Evolutionary conservation across 1,139 yeast genomes (phyloP).

Genomic region (Yamadazyma sp.): DNA sequence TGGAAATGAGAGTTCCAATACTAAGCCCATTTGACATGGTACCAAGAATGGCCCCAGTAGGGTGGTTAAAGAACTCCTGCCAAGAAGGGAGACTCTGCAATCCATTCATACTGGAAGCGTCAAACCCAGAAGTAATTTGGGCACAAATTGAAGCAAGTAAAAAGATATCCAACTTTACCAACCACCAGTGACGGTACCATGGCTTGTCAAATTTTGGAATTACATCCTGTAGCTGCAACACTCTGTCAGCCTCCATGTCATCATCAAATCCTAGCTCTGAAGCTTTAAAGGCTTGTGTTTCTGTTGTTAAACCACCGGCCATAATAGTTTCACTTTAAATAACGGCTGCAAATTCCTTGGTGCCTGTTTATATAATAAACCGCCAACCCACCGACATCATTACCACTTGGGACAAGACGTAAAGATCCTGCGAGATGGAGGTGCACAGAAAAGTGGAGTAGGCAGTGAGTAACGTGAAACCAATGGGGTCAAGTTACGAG

Average conservation of each 20-base stretch:
- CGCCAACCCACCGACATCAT: not conserved
- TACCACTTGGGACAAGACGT: too few species aligned
- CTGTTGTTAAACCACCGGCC: not conserved
- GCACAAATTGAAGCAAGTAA: conserved; percentile 8
- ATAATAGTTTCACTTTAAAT: not conserved
- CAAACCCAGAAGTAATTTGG: conserved; percentile 36
- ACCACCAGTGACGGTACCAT: conserved; percentile 4
- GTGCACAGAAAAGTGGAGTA: too few species aligned
- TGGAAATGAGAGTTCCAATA: conserved; percentile 22
- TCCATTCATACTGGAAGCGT: conserved; percentile 52
- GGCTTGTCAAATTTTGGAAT: conserved; percentile 5
- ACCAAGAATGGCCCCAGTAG: conserved; percentile 29
- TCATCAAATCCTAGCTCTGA: not conserved
- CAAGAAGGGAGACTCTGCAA: conserved; percentile 43
- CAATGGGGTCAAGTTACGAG: too few species aligned
- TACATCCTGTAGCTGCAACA: conserved; percentile 5
- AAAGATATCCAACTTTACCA: conserved; percentile 5
- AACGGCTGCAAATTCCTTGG: not conserved
- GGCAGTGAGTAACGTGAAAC: too few species aligned
- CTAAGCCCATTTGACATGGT: conserved; percentile 36
- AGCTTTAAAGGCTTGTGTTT: not conserved
- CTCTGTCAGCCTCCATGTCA: not conserved
- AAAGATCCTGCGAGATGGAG: too few species aligned
- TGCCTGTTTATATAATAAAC: not conserved
- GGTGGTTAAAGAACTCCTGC: conserved; percentile 16